phyloP scores from a whole-genome alignment of 768 basidiomycete species.

The Phaeotremella fagi region DNA sequence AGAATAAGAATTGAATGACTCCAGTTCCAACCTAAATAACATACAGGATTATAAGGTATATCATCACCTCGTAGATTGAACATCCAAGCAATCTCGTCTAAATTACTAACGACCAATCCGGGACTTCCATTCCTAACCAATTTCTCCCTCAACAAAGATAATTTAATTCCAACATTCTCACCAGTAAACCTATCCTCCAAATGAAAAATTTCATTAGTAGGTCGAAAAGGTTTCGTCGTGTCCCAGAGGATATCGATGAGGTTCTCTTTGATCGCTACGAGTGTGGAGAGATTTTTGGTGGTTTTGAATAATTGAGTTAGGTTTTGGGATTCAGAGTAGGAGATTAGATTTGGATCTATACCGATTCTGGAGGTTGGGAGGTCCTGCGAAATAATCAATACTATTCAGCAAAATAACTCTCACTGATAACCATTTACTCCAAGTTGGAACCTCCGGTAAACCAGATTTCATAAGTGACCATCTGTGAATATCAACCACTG shows the following conservation, averaged over 20 bases:
- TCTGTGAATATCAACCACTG: slow-evolving; percentile 54
- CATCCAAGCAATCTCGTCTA: slow-evolving; percentile 81
- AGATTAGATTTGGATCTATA: slow-evolving; percentile 59
- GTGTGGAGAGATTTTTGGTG: slow-evolving; percentile 50
- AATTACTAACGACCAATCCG: slow-evolving; percentile 74
- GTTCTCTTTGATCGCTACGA: slow-evolving; percentile 66
- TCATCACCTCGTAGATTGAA: slow-evolving; percentile 78
- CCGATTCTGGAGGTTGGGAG: slow-evolving; percentile 67
- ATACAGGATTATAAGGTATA: slow-evolving; percentile 77
- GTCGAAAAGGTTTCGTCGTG: slow-evolving; percentile 61
- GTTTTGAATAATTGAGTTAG: slow-evolving; percentile 58
- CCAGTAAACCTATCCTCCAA: slow-evolving; percentile 74
- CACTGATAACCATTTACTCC: slow-evolving; percentile 24
- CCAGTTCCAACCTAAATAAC: slow-evolving; percentile 28
- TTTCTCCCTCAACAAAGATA: slow-evolving; percentile 62
- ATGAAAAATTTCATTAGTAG: slow-evolving; percentile 62
- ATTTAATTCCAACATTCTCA: slow-evolving; percentile 55
- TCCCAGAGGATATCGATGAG: slow-evolving; percentile 54
- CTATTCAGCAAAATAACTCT: neutral
- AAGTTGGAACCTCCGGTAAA: slow-evolving; percentile 57
- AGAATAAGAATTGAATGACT: neutral
- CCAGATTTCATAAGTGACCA: slow-evolving; percentile 95
- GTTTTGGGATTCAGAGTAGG: slow-evolving; percentile 61
- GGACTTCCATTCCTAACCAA: slow-evolving; percentile 55
- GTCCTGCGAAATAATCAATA: slow-evolving; percentile 52